A percentile compares a stretch with the other conserved stretches of the same genome.
These are phyloP conservation scores for Sisymbrium irio DNA, from an alignment of 345 rosid species.

Conservation along the genomic window DNA sequence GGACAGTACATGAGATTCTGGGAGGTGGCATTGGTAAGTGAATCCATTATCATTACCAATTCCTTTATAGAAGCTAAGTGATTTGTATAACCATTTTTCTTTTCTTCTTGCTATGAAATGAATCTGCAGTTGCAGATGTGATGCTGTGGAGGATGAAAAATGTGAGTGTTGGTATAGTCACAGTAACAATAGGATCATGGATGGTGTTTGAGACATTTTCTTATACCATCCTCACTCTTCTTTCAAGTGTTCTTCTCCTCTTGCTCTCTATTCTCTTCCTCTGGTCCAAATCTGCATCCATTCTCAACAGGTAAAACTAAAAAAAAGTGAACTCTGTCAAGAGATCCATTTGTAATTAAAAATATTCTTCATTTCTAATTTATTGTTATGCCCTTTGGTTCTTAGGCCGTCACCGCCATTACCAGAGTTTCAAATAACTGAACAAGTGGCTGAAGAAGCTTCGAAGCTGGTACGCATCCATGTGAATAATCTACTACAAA, in stretches of 20 bases:
- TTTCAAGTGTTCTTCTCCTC: constrained; percentile 85
- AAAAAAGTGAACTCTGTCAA: not conserved
- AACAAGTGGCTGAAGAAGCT: constrained; percentile 52
- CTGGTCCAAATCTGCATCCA: constrained; percentile 97
- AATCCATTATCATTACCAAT: constrained; percentile 1
- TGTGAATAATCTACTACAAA: constrained; percentile 59
- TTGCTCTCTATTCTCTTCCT: constrained; percentile 71
- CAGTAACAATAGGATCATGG: constrained; percentile 75
- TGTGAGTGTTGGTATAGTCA: constrained; percentile 57
- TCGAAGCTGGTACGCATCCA: constrained; percentile 44
- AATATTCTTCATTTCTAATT: not conserved
- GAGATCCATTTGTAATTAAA: not conserved
- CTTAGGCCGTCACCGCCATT: constrained; percentile 92
- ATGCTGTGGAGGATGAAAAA: constrained; percentile 79
- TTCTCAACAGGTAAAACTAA: constrained; percentile 66
- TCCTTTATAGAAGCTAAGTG: not conserved
- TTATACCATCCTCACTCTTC: constrained; percentile 77
- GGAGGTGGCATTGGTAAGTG: constrained; percentile 79
- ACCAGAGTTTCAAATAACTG: constrained; percentile 68
- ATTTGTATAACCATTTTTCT: not conserved
- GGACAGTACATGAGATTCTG: constrained; percentile 69
- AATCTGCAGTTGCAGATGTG: constrained; percentile 83
- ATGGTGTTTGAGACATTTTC: constrained; percentile 83
- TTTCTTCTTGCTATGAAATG: constrained; percentile 5
- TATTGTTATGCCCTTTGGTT: not conserved